Evolutionary conservation across 1,139 yeast species (phyloP).

Genomic region (Pneumocystis murina): DNA sequence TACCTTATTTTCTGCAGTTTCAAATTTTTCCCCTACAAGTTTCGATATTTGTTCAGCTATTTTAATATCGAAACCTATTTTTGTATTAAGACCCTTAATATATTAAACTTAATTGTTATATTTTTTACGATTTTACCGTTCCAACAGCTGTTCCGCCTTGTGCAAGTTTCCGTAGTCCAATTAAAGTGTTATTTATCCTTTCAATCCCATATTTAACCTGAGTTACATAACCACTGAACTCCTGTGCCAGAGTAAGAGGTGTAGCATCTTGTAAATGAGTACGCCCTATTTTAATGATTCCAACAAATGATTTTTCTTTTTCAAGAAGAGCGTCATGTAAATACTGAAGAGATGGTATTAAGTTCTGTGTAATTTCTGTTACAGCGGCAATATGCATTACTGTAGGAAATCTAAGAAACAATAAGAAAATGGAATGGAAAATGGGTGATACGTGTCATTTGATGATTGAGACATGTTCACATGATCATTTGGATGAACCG

Average conservation of each 20-base stretch:
- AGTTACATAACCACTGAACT: conserved; percentile 89
- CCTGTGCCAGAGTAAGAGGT: conserved; percentile 94
- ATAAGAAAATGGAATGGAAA: conserved; percentile 18
- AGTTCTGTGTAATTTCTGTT: conserved; percentile 56
- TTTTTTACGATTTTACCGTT: conserved; percentile 27
- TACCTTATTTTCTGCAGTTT: conserved; percentile 83
- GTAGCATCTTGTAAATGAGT: conserved; percentile 98
- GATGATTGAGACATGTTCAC: conserved; percentile 97
- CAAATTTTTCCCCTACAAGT: conserved; percentile 74
- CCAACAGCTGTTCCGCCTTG: conserved; percentile 99
- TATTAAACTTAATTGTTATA: background rate
- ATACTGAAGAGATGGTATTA: conserved; percentile 64
- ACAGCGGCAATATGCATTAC: conserved; percentile 99
- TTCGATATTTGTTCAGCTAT: conserved; percentile 66
- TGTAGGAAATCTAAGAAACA: conserved; percentile 43
- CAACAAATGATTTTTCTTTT: conserved; percentile 68
- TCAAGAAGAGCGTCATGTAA: conserved; percentile 62
- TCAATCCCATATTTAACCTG: conserved; percentile 82
- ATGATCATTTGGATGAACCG: conserved; percentile 97
- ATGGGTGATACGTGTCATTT: conserved; percentile 53
- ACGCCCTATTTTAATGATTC: conserved; percentile 94
- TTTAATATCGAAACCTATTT: conserved; percentile 69
- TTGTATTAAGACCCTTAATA: conserved; percentile 65
- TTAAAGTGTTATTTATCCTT: conserved; percentile 64
- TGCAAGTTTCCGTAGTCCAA: conserved; percentile 67